Evolutionary conservation across 352 stramenopile genomes (phyloP), one percentile per base, ranked within the genome.

Genomic region (Globisporangium okanoganense): DNA sequence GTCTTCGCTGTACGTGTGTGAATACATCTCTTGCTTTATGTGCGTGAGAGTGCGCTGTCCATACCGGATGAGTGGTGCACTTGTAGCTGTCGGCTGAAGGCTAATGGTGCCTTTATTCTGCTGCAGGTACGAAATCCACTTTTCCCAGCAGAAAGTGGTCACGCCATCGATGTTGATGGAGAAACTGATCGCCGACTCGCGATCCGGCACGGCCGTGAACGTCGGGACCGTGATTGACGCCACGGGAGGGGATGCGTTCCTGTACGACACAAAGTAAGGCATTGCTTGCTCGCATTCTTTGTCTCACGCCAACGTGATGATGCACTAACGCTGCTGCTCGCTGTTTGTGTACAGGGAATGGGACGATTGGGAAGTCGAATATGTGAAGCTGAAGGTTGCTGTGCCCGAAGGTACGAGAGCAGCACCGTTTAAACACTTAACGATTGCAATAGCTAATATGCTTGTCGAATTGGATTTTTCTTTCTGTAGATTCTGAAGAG

Each of bases 351-450:
- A 24, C 41, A 95, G 86, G 55, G 86, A 95, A 67, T 95, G 86
- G 86, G 78, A 92, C 25, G 86, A 95, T 58, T 95, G 86, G 86
- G 86, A 95, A 49, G 86, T 95, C 1, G 66, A 90, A 41, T 95
- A 87, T 54, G 71, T 88, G 35, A 94, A 95, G 61, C 71, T 95
- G 38, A 63, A 52, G 3, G 62, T 78, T 7, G 59, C 68, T 29
- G 69, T 70, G 14, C 53, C 71, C 2, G 75, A 81, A 72, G 75
- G 75, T 87, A 56, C 16, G 40, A 20, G 35, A 27, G 16, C 9
- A 4, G 5, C 50, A 40, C 8, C 60, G 27, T 40, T 55, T 18
- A 36, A 9, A 1, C 20, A 35, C 9, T 40, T 47, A 24, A 48
- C 16, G 16, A n/a, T 6, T 45, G 40, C 40, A 45, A n/a, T n/a